These are phyloP conservation scores for Ganoderma meredithae DNA, from an alignment of 1,284 basidiomycete species.

Conservation along the genomic window DNA sequence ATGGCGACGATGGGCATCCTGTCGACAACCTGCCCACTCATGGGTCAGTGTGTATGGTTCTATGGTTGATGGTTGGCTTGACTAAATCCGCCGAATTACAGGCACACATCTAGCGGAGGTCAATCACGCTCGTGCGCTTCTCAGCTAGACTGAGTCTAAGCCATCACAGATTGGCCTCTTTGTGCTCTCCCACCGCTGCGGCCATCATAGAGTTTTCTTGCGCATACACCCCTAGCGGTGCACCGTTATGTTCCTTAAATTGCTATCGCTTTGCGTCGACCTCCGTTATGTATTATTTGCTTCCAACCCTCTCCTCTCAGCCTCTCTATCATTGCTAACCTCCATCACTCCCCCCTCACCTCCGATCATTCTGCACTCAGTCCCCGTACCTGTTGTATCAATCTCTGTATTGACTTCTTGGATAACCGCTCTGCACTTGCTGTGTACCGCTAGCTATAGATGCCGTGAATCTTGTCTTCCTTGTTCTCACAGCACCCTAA, in stretches of 20 bases:
- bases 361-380: neutral
- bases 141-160: neutral
- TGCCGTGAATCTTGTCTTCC: neutral
- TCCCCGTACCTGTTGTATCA: neutral
- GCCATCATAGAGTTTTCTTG: neutral
- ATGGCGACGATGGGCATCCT: conserved; percentile 22
- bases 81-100: neutral
- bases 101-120: conserved; percentile 22
- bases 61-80: no score
- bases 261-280: neutral
- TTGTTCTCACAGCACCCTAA: neutral
- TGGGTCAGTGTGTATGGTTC: conserved; percentile 20
- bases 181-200: neutral
- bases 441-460: conserved; percentile 1
- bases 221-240: neutral
- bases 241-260: neutral
- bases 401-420: neutral
- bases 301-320: neutral
- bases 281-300: neutral
- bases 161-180: neutral
- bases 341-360: no score
- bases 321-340: neutral
- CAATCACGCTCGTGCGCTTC: conserved; percentile 15
- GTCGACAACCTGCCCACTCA: conserved; percentile 18
- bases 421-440: neutral